Percentiles rank a stretch among this genome's conserved stretches.
These are phyloP conservation scores for Lepiota subincarnata DNA, from an alignment of 768 basidiomycete genomes.

Conservation along the genomic window DNA sequence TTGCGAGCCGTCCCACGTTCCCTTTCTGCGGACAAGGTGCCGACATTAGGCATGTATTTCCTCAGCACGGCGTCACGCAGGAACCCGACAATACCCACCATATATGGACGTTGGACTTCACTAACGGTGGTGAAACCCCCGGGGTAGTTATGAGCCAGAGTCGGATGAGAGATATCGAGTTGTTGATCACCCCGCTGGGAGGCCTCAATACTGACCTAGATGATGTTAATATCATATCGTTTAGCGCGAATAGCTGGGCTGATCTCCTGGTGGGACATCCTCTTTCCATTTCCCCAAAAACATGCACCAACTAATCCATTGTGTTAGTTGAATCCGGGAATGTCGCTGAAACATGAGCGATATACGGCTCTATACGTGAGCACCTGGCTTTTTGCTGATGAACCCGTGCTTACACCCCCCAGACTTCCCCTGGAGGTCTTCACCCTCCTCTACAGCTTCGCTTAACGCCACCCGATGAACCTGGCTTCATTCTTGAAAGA, in stretches of 20 bases:
- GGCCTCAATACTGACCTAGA: slow-evolving; percentile 38
- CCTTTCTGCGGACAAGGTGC: slow-evolving; percentile 42
- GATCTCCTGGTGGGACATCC: slow-evolving; percentile 51
- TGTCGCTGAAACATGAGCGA: slow-evolving; percentile 47
- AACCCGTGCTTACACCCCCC: neutral
- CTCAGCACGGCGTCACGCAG: slow-evolving; percentile 29
- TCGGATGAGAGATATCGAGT: slow-evolving; percentile 69
- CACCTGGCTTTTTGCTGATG: slow-evolving; percentile 12
- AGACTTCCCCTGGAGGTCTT: slow-evolving; percentile 61
- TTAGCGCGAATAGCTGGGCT: slow-evolving; percentile 58
- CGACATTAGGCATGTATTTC: slow-evolving; percentile 50
- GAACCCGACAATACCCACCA: slow-evolving; percentile 25
- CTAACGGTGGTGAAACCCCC: slow-evolving; percentile 41
- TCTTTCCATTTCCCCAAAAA: slow-evolving; percentile 4
- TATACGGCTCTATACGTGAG: slow-evolving; percentile 69
- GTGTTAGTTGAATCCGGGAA: slow-evolving; percentile 52
- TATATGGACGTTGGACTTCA: slow-evolving; percentile 74
- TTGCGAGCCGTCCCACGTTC: slow-evolving; percentile 49
- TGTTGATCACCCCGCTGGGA: slow-evolving; percentile 53
- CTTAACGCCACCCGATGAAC: slow-evolving; percentile 65
- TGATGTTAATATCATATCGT: slow-evolving; percentile 34
- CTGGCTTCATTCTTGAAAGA: slow-evolving; percentile 68
- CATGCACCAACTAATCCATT: slow-evolving; percentile 1
- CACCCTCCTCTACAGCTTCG: slow-evolving; percentile 72
- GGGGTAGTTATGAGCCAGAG: slow-evolving; percentile 74